Evolutionary conservation across 352 stramenopile species (phyloP).

Genomic region (Phytopythium mirpurense): DNA sequence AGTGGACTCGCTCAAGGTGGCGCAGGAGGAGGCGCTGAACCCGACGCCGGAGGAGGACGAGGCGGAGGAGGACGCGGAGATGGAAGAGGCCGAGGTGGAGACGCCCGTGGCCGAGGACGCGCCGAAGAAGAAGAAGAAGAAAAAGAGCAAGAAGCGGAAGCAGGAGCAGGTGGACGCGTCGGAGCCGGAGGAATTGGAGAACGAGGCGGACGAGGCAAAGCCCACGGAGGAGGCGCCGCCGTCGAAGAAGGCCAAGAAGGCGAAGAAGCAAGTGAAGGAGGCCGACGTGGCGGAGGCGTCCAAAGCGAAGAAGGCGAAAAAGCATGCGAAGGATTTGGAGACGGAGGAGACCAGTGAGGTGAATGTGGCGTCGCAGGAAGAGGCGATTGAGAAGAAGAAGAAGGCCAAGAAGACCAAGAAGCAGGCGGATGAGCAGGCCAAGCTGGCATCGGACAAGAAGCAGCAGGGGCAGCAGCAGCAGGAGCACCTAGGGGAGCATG

Average conservation of each 20-base stretch:
- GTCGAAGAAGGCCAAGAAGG: constrained; percentile 26
- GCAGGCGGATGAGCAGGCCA: constrained; percentile 7
- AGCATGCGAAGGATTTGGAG: constrained; percentile 10
- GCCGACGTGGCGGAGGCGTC: constrained; percentile 6
- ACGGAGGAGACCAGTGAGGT: too few relatives aligned
- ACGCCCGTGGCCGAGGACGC: constrained; percentile 16
- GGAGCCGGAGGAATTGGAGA: background rate
- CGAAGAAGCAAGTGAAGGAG: constrained; percentile 18
- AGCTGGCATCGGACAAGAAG: constrained; percentile 4
- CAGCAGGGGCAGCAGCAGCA: constrained; percentile 32
- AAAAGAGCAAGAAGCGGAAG: constrained; percentile 43
- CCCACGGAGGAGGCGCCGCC: background rate
- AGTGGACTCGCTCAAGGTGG: constrained; percentile 67
- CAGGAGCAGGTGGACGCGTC: constrained; percentile 18
- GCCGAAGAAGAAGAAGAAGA: constrained; percentile 36
- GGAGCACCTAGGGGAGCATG: background rate
- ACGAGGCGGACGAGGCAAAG: constrained; percentile 3
- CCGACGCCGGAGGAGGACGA: constrained; percentile 10
- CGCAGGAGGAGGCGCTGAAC: constrained; percentile 25
- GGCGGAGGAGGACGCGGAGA: constrained; percentile 23
- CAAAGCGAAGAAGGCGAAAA: constrained; percentile 19
- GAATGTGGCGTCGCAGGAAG: too few relatives aligned
- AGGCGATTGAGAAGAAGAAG: constrained; percentile 24
- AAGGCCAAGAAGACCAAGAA: constrained; percentile 20
- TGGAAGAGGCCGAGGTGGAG: constrained; percentile 7